Evolutionary conservation across 768 basidiomycete species (phyloP).

Genomic region (Auricularia heimuer): DNA sequence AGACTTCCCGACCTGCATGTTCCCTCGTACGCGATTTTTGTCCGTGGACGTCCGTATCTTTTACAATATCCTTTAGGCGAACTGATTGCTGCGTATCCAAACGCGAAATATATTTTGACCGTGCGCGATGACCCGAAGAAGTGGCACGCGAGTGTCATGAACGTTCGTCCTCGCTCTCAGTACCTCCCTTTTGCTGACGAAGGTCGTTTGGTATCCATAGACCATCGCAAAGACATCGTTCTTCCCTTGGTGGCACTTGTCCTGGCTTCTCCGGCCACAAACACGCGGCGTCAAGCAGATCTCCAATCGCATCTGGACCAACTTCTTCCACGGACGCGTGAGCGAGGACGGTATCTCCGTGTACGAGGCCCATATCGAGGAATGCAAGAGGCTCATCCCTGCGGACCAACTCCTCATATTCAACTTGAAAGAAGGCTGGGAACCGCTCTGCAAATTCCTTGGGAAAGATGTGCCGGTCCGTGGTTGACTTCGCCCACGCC

Average conservation of each 20-base stretch:
- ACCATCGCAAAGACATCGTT: background rate
- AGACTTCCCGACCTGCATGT: conserved; percentile 1
- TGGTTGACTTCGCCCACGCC: background rate
- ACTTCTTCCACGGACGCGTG: background rate
- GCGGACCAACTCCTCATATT: background rate
- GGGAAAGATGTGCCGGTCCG: background rate
- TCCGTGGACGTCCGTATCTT: background rate
- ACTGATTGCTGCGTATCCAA: background rate
- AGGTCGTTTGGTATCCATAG: background rate
- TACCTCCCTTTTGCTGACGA: too few relatives aligned
- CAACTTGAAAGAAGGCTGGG: conserved; percentile 6
- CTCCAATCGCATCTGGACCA: background rate
- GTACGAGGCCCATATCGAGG: conserved; percentile 1
- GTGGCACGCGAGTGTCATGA: background rate
- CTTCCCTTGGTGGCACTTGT: background rate
- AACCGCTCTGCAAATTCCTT: conserved; percentile 4
- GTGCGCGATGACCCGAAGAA: background rate
- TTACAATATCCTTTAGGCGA: background rate
- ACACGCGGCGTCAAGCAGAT: background rate
- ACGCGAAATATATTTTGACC: conserved; percentile 1
- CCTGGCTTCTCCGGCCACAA: background rate
- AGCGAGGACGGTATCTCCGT: background rate
- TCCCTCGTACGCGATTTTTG: background rate
- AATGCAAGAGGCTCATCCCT: background rate
- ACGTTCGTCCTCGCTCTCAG: background rate